Evolutionary conservation across 1,284 basidiomycete genomes (phyloP), one percentile per base, ranked within the genome.

Genomic region (Trametes sp.): DNA sequence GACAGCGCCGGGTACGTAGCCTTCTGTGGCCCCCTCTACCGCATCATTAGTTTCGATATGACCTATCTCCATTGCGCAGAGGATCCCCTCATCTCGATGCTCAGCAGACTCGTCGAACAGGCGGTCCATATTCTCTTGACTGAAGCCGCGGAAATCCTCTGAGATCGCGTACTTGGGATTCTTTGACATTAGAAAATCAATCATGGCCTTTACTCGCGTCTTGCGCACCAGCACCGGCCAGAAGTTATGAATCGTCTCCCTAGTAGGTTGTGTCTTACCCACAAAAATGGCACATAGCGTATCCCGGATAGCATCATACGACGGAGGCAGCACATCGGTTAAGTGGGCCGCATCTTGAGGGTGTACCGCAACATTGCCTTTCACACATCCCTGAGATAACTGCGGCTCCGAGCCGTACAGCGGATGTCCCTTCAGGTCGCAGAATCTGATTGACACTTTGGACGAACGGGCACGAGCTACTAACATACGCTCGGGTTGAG

Each of bases 1-100:
- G 63, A 64, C 8, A 65, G n/a, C 57, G 61, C 0, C 59, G 46
- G 28, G 48, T 1, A 55, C 54, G 13, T 61, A 61, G 9, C 41
- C 33, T 2, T 31, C 31, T 3, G 49, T 57, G 0, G 60, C 33
- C 1, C 11, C 50, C 0, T 23, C 11, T 5, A 57, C 49, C 1
- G 54, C 50, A 11, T 26, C 44, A 4, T 29, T 52, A 4, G 14
- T 4, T 1, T 21, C 2, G 2, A 61, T 45, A 13, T 57, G 54
- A 1, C 60, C 60, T 9, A 61, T 57, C 31, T 61, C 59, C 36
- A 60, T 49, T 3, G 45, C 33, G 8, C 58, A 60, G 1, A 33
- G 58, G 11, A 60, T n/a, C 1, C 58, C 51, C 14, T 23, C 35
- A 14, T 54, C 58, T 9, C 10, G 23, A 13, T 6, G 7, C 4